phyloP scores from a whole-genome alignment of 768 basidiomycete species.

The Pisolithus orientalis region DNA sequence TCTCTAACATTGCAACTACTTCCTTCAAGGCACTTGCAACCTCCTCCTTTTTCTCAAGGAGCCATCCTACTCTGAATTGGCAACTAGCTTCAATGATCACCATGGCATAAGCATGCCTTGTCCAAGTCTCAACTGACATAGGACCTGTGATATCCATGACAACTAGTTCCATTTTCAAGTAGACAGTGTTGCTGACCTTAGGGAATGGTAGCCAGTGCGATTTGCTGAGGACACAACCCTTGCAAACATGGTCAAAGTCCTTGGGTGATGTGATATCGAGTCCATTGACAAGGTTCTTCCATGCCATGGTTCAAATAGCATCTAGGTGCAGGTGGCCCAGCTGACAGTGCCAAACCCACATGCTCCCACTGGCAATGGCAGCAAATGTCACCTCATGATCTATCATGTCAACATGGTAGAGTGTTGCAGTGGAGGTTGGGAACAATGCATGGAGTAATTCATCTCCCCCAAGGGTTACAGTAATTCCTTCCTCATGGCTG shows the following conservation, averaged over 20 bases:
- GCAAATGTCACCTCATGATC: constrained; percentile 5
- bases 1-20: constrained; percentile 3
- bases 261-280: constrained; percentile 13
- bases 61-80: constrained; percentile 4
- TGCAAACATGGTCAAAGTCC: constrained; percentile 19
- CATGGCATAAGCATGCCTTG: constrained; percentile 1
- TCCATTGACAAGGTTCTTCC: constrained; percentile 16
- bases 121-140: constrained; percentile 8
- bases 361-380: constrained; percentile 10
- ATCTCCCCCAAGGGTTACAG: constrained; percentile 2
- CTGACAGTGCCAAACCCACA: constrained; percentile 17
- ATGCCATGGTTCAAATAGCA: constrained; percentile 3
- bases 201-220: constrained; percentile 26
- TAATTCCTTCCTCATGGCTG: constrained; percentile 2
- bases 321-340: constrained; percentile 20
- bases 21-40: constrained; percentile 5
- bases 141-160: constrained; percentile 12
- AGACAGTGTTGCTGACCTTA: constrained; percentile 19
- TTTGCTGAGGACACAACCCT: constrained; percentile 33
- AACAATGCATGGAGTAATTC: constrained; percentile 2
- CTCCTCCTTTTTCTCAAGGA: constrained; percentile 8
- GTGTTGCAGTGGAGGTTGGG: constrained; percentile 1
- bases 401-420: constrained; percentile 5
- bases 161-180: constrained; percentile 9
- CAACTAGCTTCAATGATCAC: constrained; percentile 6